Base-by-base conservation (phyloP, 2,329 filamentous ascomycete species). In the Aspergillus tamarii region DNA sequence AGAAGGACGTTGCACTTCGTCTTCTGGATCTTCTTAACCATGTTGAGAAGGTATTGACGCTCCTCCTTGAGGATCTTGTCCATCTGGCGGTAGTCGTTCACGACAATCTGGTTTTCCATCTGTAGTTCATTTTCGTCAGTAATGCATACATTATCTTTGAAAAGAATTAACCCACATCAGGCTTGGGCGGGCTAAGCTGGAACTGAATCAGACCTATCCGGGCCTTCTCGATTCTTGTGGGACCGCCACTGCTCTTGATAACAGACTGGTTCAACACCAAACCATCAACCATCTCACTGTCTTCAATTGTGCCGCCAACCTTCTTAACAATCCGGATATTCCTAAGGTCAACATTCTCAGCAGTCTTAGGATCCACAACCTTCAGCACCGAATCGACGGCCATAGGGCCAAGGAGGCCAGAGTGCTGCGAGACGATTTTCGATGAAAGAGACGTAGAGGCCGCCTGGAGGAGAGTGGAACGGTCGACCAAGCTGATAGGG, bases 21-120 rank as follows among this genome's bases (percentile, higher is more conserved):
- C 87, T 98, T 99, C 84, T 98, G 97, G 81, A 99, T 99, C 87
- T 98, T 99, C 88, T 99, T 98, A 77, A 96, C 94, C 88, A 99
- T 92, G 85, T 98, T 98, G 64, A 99, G 87, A 68, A 99, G 88
- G 82, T 99, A 99, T 72, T 95, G 92, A 71, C 95, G 92, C 84
- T 99, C 95, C 83, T 99, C 95, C 84, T 99, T 99, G 72, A 99
- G 88, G 70, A 99, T 99, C 87, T 98, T 99, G 85, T 99, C 95
- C 95, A 99, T 99, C 80, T 99, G 95, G 76, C 95, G 88, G 86
- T 99, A 99, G 84, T 99, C 95, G 81, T 99, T 99, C 75, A 99
- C 95, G 36, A 96, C 90, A 69, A 99, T 98, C 76, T 96, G 95
- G 83, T 99, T 99, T 84, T 99, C 95, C 95, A 99, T 99, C 89